phyloP scores from a whole-genome alignment of 2,329 filamentous ascomycete genomes.

The Zarea fungicola region DNA sequence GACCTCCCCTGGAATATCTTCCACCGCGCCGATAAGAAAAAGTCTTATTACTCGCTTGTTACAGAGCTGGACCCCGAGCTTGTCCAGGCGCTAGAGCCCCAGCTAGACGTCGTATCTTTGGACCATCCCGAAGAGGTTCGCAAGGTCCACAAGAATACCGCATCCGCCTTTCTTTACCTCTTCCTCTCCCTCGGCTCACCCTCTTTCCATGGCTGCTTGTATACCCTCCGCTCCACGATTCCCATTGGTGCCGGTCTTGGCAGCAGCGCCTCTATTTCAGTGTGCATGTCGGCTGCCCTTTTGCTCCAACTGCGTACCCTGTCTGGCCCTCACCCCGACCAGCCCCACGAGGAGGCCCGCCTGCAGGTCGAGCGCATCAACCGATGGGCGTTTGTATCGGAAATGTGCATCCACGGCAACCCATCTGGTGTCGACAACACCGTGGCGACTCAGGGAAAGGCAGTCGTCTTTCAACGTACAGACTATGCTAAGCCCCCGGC shows the following conservation, averaged over 20 bases:
- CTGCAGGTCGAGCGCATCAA: constrained; percentile 94
- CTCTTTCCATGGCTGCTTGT: constrained; percentile 74
- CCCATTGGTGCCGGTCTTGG: constrained; percentile 88
- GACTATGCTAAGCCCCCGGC: constrained; percentile 73
- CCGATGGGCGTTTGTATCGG: constrained; percentile 92
- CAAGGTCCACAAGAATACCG: constrained; percentile 79
- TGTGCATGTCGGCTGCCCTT: constrained; percentile 80
- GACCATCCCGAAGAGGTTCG: constrained; percentile 62
- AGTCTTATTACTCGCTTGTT: constrained; percentile 87
- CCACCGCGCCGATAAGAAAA: constrained; percentile 77
- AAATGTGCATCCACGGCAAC: constrained; percentile 96
- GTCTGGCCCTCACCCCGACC: constrained; percentile 85
- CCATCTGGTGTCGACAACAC: constrained; percentile 97
- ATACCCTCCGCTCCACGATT: constrained; percentile 89
- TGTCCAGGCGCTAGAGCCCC: constrained; percentile 72
- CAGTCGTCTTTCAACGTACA: constrained; percentile 79
- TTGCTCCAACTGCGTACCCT: constrained; percentile 84
- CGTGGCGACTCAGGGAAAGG: constrained; percentile 87
- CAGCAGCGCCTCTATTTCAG: constrained; percentile 89
- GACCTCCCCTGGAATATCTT: constrained; percentile 83
- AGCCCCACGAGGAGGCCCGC: constrained; percentile 80
- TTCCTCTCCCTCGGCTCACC: constrained; percentile 81
- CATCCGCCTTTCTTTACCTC: constrained; percentile 84
- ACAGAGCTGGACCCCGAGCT: constrained; percentile 81
- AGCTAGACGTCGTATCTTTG: constrained; percentile 66